Percentiles rank a stretch among this genome's conserved stretches.
These are phyloP conservation scores for Moesziomyces antarcticus DNA, from an alignment of 1,284 basidiomycete species.

Conservation along the genomic window DNA sequence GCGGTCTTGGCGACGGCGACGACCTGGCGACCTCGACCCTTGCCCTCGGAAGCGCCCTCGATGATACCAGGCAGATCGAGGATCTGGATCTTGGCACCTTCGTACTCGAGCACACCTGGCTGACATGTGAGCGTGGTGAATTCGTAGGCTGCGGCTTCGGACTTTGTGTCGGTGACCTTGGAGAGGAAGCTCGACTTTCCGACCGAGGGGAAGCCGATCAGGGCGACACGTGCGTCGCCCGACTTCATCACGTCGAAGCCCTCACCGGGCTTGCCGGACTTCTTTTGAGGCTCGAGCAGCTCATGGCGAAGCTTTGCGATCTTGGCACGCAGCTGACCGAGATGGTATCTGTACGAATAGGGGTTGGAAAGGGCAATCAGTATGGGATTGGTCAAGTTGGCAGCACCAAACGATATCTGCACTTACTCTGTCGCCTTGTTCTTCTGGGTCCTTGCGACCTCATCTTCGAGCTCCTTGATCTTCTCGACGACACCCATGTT, in stretches of 20 bases:
- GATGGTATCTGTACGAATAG: conserved; percentile 45
- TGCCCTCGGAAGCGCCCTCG: conserved; percentile 83
- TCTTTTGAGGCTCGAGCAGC: conserved; percentile 62
- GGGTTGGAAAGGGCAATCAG: neutral
- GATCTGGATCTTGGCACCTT: conserved; percentile 70
- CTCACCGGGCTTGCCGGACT: conserved; percentile 57
- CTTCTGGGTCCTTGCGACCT: conserved; percentile 78
- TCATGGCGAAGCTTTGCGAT: conserved; percentile 63
- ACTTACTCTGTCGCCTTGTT: conserved; percentile 69
- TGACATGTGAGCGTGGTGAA: conserved; percentile 85
- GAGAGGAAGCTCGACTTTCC: conserved; percentile 91
- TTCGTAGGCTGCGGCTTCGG: conserved; percentile 90
- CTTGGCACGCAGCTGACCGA: conserved; percentile 64
- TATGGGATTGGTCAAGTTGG: neutral
- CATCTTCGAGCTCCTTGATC: conserved; percentile 97
- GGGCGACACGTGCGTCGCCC: conserved; percentile 74
- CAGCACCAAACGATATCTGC: too few relatives aligned
- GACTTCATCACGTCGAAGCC: conserved; percentile 66
- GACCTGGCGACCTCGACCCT: conserved; percentile 94
- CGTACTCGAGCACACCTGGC: conserved; percentile 54
- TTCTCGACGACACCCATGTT: conserved; percentile 69
- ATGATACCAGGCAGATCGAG: conserved; percentile 97
- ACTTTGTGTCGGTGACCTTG: conserved; percentile 90
- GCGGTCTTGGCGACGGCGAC: conserved; percentile 86
- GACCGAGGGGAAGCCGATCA: conserved; percentile 82